These are phyloP conservation scores for Moesziomyces aphidis DNA, from an alignment of 1,284 basidiomycete genomes.

Conservation along the genomic window DNA sequence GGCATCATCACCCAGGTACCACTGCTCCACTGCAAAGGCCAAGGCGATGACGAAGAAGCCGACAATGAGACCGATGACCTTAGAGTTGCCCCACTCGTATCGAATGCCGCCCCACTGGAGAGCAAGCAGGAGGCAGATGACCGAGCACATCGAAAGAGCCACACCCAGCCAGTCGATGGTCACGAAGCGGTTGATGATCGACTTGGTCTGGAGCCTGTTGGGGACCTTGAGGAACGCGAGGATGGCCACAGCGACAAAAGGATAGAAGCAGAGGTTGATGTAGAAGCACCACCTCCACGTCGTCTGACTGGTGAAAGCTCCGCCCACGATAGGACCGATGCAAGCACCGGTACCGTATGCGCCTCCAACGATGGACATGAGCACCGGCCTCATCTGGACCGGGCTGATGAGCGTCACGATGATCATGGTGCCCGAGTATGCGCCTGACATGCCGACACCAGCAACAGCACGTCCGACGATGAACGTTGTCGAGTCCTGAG, in stretches of 20 bases:
- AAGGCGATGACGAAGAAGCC: constrained; percentile 45
- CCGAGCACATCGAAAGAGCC: constrained; percentile 50
- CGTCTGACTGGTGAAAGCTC: constrained; percentile 51
- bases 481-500: constrained; percentile 47
- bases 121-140: constrained; percentile 65
- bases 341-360: constrained; percentile 49
- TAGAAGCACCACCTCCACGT: constrained; percentile 64
- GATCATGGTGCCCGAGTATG: constrained; percentile 52
- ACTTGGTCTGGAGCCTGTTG: constrained; percentile 2
- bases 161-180: constrained; percentile 64
- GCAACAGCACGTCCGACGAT: constrained; percentile 59
- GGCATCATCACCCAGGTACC: constrained; percentile 58
- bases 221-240: constrained; percentile 42
- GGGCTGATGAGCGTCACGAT: constrained; percentile 47
- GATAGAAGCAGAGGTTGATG: constrained; percentile 44
- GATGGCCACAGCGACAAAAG: constrained; percentile 46
- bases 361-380: constrained; percentile 41
- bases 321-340: constrained; percentile 45
- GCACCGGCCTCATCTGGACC: constrained; percentile 28
- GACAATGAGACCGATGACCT: constrained; percentile 62
- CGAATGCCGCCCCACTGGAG: constrained; percentile 59
- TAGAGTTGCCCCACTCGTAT: constrained; percentile 54
- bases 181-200: constrained; percentile 25
- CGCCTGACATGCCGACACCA: constrained; percentile 55
- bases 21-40: constrained; percentile 53